Conservation (phyloP, 2,329 filamentous ascomycete genomes). For the Raffaelea deltoideospora region DNA sequence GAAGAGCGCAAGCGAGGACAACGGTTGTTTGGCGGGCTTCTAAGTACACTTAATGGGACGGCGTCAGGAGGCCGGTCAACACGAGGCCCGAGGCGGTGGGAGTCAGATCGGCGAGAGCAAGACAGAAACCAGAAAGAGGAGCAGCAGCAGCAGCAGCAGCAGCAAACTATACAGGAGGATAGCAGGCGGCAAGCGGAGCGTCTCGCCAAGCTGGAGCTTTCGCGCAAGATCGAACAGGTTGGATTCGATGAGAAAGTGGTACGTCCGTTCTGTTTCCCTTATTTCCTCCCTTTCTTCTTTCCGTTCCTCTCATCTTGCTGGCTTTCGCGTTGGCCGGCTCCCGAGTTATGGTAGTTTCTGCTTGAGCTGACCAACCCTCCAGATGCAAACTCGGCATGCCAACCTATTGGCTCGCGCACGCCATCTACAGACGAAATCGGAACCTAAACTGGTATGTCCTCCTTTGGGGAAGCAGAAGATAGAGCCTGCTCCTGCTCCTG, state of each 20-base stretch:
- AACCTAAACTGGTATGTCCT: conserved; percentile 59
- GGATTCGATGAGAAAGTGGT: conserved; percentile 65
- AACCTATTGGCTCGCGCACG: conserved; percentile 58
- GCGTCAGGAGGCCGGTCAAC: conserved; percentile 18
- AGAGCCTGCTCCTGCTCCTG: no score
- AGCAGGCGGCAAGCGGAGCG: conserved; percentile 52
- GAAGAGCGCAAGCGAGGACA: conserved; percentile 78
- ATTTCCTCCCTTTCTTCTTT: not conserved
- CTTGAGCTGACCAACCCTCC: conserved; percentile 12
- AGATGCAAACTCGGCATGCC: conserved; percentile 64
- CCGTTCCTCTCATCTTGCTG: no score
- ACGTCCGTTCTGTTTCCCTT: conserved; percentile 19
- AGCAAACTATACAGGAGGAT: conserved; percentile 50
- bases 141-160: conserved; percentile 54
- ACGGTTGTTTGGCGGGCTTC: conserved; percentile 69
- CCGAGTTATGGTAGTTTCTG: no score
- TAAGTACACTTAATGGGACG: conserved; percentile 65
- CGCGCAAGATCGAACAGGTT: conserved; percentile 54
- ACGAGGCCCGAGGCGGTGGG: conserved; percentile 48
- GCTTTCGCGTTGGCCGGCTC: not conserved
- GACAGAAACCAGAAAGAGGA: conserved; percentile 45
- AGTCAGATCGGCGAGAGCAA: conserved; percentile 71
- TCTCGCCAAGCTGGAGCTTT: conserved; percentile 42
- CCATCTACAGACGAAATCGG: conserved; percentile 55
- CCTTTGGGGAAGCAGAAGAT: no score